These are phyloP conservation scores for Collybiopsis luxurians DNA, from an alignment of 768 basidiomycete species.

Conservation along the genomic window DNA sequence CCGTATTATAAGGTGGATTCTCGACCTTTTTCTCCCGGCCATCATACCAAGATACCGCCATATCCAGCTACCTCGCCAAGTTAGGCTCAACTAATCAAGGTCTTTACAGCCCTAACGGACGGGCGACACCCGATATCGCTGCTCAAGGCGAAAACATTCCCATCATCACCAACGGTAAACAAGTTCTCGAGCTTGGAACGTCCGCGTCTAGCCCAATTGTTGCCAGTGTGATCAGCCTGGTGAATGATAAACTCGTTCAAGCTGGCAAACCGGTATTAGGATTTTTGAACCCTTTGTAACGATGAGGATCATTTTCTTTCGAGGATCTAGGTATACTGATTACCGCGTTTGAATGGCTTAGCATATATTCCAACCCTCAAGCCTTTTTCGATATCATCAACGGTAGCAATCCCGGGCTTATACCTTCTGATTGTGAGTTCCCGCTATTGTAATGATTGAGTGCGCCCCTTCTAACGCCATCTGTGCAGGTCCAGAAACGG, in stretches of 20 bases:
- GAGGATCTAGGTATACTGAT: too few species aligned
- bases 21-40: conserved; percentile 35
- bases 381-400: conserved; percentile 40
- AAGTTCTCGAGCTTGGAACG: conserved; percentile 36
- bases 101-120: conserved; percentile 41
- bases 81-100: conserved; percentile 33
- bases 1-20: conserved; percentile 41
- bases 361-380: conserved; percentile 31
- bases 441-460: not conserved
- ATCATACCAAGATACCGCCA: conserved; percentile 21
- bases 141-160: conserved; percentile 31
- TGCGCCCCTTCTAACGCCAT: not conserved
- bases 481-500: not conserved
- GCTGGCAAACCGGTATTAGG: conserved; percentile 32
- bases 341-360: not conserved
- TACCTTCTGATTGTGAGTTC: not conserved
- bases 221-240: conserved; percentile 39
- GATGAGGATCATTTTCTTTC: too few species aligned
- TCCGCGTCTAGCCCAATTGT: conserved; percentile 48
- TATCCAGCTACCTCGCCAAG: conserved; percentile 18
- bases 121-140: conserved; percentile 40
- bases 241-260: conserved; percentile 40
- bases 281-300: conserved; percentile 31
- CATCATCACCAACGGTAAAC: conserved; percentile 10
- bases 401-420: conserved; percentile 18